Evolutionary conservation across 2,329 filamentous ascomycete species (phyloP).

Genomic region (Lithohypha guttulata): DNA sequence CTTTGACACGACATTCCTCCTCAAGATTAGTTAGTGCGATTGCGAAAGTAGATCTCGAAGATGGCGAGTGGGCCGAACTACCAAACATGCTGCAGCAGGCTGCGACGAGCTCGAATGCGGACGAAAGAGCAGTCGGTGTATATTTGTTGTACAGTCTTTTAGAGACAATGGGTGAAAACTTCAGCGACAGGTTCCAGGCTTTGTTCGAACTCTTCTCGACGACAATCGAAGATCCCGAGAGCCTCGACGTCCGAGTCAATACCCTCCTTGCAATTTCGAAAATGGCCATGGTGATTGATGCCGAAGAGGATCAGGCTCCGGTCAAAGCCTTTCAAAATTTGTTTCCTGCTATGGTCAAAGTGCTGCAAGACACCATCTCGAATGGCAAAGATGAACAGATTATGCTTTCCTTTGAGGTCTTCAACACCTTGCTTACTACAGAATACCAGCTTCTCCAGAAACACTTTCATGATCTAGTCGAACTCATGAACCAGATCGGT

Average conservation of each 20-base stretch:
- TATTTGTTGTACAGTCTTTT: constrained; percentile 90
- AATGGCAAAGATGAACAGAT: constrained; percentile 74
- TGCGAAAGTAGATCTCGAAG: constrained; percentile 73
- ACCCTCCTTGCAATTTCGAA: constrained; percentile 83
- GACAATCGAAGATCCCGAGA: constrained; percentile 83
- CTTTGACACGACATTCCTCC: constrained; percentile 71
- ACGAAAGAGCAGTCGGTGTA: constrained; percentile 78
- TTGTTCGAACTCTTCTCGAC: constrained; percentile 74
- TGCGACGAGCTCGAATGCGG: constrained; percentile 60
- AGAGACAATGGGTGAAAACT: constrained; percentile 75
- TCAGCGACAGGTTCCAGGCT: constrained; percentile 67
- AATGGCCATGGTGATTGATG: constrained; percentile 75
- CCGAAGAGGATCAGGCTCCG: constrained; percentile 68
- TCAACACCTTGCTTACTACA: constrained; percentile 87
- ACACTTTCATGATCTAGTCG: constrained; percentile 80
- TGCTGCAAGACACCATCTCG: constrained; percentile 75
- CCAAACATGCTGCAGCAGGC: constrained; percentile 70
- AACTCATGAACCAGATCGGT: constrained; percentile 86
- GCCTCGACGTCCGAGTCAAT: constrained; percentile 86
- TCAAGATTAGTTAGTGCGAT: constrained; percentile 81
- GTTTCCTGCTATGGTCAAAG: constrained; percentile 77
- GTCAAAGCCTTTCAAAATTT: constrained; percentile 67
- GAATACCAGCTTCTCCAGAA: constrained; percentile 72
- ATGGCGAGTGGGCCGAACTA: constrained; percentile 76
- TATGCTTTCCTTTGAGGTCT: constrained; percentile 88